Conservation (phyloP, 2,329 filamentous ascomycete species). For the Teratosphaeria epicoccoides region DNA sequence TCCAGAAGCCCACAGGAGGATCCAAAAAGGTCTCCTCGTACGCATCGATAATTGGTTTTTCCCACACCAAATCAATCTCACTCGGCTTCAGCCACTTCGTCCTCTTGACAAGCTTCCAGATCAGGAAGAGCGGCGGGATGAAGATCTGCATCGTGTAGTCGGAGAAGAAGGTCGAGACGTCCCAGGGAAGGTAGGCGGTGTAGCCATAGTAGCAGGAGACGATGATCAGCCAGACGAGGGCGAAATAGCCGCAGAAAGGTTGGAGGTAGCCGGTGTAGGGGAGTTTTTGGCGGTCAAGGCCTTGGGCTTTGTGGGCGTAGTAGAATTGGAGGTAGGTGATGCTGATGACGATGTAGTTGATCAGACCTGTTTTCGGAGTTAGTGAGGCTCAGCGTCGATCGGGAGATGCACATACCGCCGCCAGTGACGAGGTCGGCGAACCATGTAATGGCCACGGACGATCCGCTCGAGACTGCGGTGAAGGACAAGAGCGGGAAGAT, state of each 20-base stretch:
- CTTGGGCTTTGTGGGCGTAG: conserved; percentile 42
- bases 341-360: conserved; percentile 40
- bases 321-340: conserved; percentile 51
- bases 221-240: conserved; percentile 20
- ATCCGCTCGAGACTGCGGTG: conserved; percentile 22
- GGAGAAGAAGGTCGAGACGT: conserved; percentile 29
- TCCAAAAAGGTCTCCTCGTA: conserved; percentile 45
- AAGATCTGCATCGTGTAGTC: conserved; percentile 35
- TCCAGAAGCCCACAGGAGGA: conserved; percentile 45
- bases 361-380: conserved; percentile 1
- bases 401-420: conserved; percentile 27
- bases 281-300: conserved; percentile 41
- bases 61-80: conserved; percentile 52
- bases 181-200: conserved; percentile 38
- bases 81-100: conserved; percentile 45
- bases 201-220: conserved; percentile 47
- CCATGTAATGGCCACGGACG: conserved; percentile 25
- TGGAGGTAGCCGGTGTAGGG: conserved; percentile 49
- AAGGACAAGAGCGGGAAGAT: conserved; percentile 28
- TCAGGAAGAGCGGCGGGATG: conserved; percentile 41
- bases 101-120: conserved; percentile 55
- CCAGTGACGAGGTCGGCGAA: conserved; percentile 48
- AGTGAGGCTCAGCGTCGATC: neutral
- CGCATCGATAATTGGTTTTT: conserved; percentile 48
- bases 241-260: conserved; percentile 42